Conservation (phyloP, 768 basidiomycete species). For the Trametopsis cervina region DNA sequence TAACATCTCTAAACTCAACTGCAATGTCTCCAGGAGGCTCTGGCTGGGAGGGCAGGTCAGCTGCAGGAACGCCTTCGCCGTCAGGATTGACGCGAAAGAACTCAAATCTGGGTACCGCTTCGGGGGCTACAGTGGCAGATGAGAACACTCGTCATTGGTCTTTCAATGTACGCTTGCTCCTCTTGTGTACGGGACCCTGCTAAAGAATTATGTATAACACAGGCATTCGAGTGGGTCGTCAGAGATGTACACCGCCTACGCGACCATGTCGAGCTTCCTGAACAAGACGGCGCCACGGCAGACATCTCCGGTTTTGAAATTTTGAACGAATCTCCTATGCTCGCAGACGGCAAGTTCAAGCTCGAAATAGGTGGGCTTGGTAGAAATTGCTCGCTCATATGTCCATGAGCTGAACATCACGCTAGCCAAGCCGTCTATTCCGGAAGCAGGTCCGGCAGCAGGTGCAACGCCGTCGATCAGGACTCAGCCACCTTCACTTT, state of each 20-base stretch:
- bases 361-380: conserved; percentile 54
- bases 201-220: background rate
- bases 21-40: conserved; percentile 14
- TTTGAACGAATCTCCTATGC: conserved; percentile 54
- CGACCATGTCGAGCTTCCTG: conserved; percentile 43
- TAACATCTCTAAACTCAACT: conserved; percentile 19
- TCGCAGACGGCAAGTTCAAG: conserved; percentile 67
- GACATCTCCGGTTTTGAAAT: conserved; percentile 49
- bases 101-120: conserved; percentile 2
- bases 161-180: conserved; percentile 38
- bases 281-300: conserved; percentile 21
- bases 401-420: background rate
- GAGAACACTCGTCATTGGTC: conserved; percentile 57
- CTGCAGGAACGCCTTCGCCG: conserved; percentile 11
- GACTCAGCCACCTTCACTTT: conserved; percentile 38
- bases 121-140: conserved; percentile 24
- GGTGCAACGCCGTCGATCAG: conserved; percentile 11
- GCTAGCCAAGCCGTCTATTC: conserved; percentile 12
- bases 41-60: conserved; percentile 24
- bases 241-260: conserved; percentile 49
- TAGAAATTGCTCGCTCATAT: background rate
- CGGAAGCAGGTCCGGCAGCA: conserved; percentile 9
- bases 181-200: background rate
- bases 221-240: conserved; percentile 75
- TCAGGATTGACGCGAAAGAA: conserved; percentile 2